These are phyloP conservation scores for Trichoderma guizhouense DNA, from an alignment of 2,329 filamentous ascomycete genomes.

Conservation along the genomic window DNA sequence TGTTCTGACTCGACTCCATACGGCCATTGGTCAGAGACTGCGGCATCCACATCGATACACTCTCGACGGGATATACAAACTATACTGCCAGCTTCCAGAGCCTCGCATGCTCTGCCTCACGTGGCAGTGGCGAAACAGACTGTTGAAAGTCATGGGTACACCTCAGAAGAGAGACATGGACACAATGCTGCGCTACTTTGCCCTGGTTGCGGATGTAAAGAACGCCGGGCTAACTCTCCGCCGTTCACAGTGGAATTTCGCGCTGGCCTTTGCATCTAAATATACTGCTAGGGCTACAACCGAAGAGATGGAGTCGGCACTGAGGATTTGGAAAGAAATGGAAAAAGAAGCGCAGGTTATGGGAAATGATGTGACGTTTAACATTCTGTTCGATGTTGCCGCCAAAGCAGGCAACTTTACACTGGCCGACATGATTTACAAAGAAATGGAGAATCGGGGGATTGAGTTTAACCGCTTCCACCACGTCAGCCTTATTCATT, in stretches of 20 bases:
- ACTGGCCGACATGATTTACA: slow-evolving; percentile 79
- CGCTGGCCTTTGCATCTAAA: slow-evolving; percentile 73
- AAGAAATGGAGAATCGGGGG: slow-evolving; percentile 71
- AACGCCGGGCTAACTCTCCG: slow-evolving; percentile 66
- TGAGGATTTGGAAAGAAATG: slow-evolving; percentile 87
- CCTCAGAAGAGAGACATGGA: slow-evolving; percentile 53
- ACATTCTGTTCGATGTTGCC: slow-evolving; percentile 85
- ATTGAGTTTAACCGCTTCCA: slow-evolving; percentile 74
- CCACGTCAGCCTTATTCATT: slow-evolving; percentile 78
- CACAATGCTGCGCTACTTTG: slow-evolving; percentile 78
- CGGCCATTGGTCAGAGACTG: slow-evolving; percentile 40
- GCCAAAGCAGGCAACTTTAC: slow-evolving; percentile 79
- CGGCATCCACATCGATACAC: slow-evolving; percentile 40
- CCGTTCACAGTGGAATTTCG: slow-evolving; percentile 74
- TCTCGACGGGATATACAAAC: slow-evolving; percentile 45
- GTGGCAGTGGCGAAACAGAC: slow-evolving; percentile 52
- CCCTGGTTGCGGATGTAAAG: slow-evolving; percentile 79
- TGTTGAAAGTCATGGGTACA: slow-evolving; percentile 67
- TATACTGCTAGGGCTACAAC: slow-evolving; percentile 61
- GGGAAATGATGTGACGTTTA: slow-evolving; percentile 80
- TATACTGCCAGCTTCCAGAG: slow-evolving; percentile 50
- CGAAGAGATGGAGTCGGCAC: slow-evolving; percentile 57
- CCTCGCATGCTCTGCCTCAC: slow-evolving; percentile 51
- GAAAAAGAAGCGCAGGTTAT: slow-evolving; percentile 65
- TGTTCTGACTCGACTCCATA: slow-evolving; percentile 39